Conservation (phyloP, 202 grass and related monocot genomes). For the Musa balbisiana region DNA sequence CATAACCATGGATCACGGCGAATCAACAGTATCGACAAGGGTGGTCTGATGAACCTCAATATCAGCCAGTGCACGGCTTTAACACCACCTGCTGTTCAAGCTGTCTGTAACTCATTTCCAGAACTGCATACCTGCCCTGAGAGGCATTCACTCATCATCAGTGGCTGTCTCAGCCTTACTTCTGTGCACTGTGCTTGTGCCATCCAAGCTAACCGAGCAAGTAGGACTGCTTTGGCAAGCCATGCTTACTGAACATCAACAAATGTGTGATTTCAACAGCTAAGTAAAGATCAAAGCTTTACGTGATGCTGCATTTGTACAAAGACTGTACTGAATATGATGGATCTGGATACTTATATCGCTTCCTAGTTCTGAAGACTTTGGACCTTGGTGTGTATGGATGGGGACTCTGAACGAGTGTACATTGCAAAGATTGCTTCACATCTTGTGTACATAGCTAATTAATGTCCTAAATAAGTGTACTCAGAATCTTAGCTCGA, state of each 20-base stretch:
- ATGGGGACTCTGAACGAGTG: too few relatives aligned
- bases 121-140: constrained; percentile 80
- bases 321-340: too few relatives aligned
- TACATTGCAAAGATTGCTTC: too few relatives aligned
- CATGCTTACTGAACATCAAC: constrained; percentile 48
- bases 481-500: too few relatives aligned
- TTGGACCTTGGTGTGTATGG: too few relatives aligned
- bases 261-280: neutral
- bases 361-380: too few relatives aligned
- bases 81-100: constrained; percentile 84
- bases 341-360: too few relatives aligned
- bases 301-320: neutral
- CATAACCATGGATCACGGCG: constrained; percentile 33
- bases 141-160: constrained; percentile 88
- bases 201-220: constrained; percentile 42
- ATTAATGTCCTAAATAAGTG: too few relatives aligned
- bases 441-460: too few relatives aligned
- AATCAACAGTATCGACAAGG: constrained; percentile 21
- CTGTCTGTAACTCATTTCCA: constrained; percentile 87
- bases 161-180: constrained; percentile 94
- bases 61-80: constrained; percentile 97
- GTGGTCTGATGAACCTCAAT: constrained; percentile 75
- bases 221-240: constrained; percentile 35
- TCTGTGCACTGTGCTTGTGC: constrained; percentile 92
- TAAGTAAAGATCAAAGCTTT: neutral